Evolutionary conservation across 352 stramenopile genomes (phyloP).

Genomic region (Globisporangium abappressorium): DNA sequence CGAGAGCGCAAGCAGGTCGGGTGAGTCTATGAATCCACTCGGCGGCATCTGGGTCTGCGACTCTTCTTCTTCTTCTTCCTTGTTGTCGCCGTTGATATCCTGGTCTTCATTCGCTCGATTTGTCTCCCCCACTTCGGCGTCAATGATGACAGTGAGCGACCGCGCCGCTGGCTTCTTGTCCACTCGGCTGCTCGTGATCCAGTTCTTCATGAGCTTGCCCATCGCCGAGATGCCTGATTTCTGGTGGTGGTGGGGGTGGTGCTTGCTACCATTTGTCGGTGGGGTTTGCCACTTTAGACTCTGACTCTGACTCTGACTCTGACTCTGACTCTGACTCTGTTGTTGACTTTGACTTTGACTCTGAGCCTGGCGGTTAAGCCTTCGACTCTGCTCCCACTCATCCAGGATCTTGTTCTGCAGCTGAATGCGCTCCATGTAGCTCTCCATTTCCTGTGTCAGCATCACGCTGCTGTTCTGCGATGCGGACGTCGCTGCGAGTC

Average conservation of each 20-base stretch:
- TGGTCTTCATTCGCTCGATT: not conserved
- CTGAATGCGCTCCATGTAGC: slow-evolving; percentile 46
- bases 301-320: not conserved
- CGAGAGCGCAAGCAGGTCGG: slow-evolving; percentile 14
- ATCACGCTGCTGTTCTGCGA: slow-evolving; percentile 24
- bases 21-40: slow-evolving; percentile 15
- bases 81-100: slow-evolving; percentile 4
- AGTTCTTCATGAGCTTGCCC: slow-evolving; percentile 18
- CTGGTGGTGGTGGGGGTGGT: not conserved
- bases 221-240: slow-evolving; percentile 10
- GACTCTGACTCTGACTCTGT: not conserved
- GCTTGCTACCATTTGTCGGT: not conserved
- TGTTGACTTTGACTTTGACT: not conserved
- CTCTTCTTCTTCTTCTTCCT: slow-evolving; percentile 22
- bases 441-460: slow-evolving; percentile 50
- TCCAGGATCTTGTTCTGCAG: slow-evolving; percentile 44
- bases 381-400: slow-evolving; percentile 40
- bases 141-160: slow-evolving; percentile 1
- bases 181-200: slow-evolving; percentile 7
- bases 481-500: not conserved
- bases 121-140: slow-evolving; percentile 6
- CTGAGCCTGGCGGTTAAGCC: not conserved
- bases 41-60: slow-evolving; percentile 20
- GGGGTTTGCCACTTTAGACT: slow-evolving; percentile 9
- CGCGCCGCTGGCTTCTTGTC: slow-evolving; percentile 11